These are phyloP conservation scores for Nemania bipapillata DNA, from an alignment of 2,329 filamentous ascomycete species.

Conservation along the genomic window DNA sequence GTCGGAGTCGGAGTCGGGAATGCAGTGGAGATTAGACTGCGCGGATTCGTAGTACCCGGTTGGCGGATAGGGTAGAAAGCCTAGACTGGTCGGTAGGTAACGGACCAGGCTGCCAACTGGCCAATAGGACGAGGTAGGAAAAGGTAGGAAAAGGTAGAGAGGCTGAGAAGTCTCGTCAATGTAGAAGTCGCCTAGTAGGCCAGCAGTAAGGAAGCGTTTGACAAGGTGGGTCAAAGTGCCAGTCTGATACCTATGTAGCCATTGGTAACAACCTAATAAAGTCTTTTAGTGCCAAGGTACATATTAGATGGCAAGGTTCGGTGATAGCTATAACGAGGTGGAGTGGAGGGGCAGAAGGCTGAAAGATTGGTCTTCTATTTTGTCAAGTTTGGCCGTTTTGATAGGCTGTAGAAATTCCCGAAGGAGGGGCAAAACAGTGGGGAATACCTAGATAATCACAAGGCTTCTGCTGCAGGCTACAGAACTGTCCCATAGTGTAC, in stretches of 20 bases:
- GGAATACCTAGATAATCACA: not conserved
- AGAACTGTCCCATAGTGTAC: not conserved
- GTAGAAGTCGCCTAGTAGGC: not conserved
- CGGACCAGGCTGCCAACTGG: slow-evolving; percentile 18
- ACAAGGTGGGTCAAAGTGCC: not conserved
- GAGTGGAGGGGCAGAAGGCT: slow-evolving; percentile 32
- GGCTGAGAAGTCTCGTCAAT: not conserved
- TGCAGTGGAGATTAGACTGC: not conserved
- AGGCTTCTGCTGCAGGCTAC: not conserved
- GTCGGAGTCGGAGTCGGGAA: not conserved
- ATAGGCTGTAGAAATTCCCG: slow-evolving; percentile 13
- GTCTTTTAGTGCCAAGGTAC: not conserved
- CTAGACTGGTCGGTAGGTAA: slow-evolving; percentile 24
- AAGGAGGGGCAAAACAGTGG: slow-evolving; percentile 18
- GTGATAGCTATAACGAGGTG: not conserved
- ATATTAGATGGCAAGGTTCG: not conserved
- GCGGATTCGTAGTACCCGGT: not conserved
- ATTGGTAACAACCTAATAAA: slow-evolving; percentile 1
- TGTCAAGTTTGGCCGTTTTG: not conserved
- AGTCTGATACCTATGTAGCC: slow-evolving; percentile 1
- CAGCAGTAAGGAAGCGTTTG: not conserved
- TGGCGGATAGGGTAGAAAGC: slow-evolving; percentile 2
- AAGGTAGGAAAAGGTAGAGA: not conserved
- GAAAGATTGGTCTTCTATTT: slow-evolving; percentile 9
- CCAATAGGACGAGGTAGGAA: slow-evolving; percentile 21